phyloP scores from a whole-genome alignment of 495 filamentous ascomycete genomes.

The Daldinia grandis region DNA sequence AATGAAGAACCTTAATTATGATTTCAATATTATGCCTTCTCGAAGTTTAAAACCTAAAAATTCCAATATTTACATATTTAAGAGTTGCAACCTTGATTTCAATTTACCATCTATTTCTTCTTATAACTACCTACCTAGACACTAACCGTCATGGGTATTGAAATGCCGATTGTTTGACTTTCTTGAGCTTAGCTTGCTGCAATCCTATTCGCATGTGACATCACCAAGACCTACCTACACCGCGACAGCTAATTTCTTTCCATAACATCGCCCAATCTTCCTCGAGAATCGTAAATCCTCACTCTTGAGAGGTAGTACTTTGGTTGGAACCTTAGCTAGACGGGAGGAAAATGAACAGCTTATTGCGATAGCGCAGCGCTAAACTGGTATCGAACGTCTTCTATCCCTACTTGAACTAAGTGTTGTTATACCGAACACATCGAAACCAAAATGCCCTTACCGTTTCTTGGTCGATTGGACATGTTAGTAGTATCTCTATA shows the following conservation, averaged over 20 bases:
- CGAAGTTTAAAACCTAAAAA: constrained; percentile 15
- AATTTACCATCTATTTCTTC: constrained; percentile 1
- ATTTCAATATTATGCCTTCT: constrained; percentile 31
- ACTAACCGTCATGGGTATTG: constrained; percentile 1
- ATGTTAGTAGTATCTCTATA: constrained; percentile 57
- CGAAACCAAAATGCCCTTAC: constrained; percentile 71
- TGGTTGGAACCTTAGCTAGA: constrained; percentile 15
- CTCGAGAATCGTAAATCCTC: constrained; percentile 1
- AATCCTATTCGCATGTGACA: constrained; percentile 41
- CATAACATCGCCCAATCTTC: not conserved
- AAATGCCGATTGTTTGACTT: constrained; percentile 3
- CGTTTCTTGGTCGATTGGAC: constrained; percentile 83
- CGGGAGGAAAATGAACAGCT: constrained; percentile 31
- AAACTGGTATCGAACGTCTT: constrained; percentile 23
- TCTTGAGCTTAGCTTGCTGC: constrained; percentile 21
- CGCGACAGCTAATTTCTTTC: constrained; percentile 22
- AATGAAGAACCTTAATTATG: constrained; percentile 28
- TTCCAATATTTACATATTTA: not conserved
- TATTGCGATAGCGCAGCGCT: constrained; percentile 36
- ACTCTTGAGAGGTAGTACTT: not conserved
- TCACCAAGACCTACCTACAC: constrained; percentile 32
- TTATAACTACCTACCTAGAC: not conserved
- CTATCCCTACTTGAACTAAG: constrained; percentile 22
- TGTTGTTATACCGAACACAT: constrained; percentile 26
- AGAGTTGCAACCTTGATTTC: not conserved